Conservation (phyloP, 2,329 filamentous ascomycete species). For the Paraconiothyrium sp. region DNA sequence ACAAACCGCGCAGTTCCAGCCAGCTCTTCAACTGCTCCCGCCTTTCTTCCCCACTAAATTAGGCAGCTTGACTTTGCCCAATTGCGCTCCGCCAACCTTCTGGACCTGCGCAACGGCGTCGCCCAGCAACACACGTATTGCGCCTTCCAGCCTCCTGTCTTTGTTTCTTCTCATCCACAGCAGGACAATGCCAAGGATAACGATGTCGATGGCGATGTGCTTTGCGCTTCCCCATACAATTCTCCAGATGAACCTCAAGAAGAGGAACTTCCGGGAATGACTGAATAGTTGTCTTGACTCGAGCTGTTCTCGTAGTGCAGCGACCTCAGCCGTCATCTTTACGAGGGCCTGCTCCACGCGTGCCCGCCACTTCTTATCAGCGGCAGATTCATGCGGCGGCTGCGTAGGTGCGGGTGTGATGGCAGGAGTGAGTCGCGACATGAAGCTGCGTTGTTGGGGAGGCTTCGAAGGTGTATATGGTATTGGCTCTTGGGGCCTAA, state of each 20-base stretch:
- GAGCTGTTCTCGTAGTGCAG: constrained; percentile 90
- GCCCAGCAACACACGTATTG: constrained; percentile 72
- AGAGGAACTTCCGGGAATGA: constrained; percentile 67
- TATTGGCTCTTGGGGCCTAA: constrained; percentile 21
- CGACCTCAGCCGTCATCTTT: constrained; percentile 90
- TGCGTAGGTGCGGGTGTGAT: constrained; percentile 19
- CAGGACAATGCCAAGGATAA: constrained; percentile 71
- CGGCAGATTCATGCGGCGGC: constrained; percentile 28
- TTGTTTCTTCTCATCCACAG: constrained; percentile 77
- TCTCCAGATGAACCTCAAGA: constrained; percentile 73
- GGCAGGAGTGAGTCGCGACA: constrained; percentile 23
- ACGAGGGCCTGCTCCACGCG: constrained; percentile 87
- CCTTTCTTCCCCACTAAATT: constrained; percentile 32
- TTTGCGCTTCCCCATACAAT: constrained; percentile 74
- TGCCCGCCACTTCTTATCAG: constrained; percentile 75
- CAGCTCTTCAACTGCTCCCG: neutral
- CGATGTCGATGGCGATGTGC: constrained; percentile 77
- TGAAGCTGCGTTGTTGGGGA: constrained; percentile 20
- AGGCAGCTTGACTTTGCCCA: constrained; percentile 37
- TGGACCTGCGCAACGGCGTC: constrained; percentile 54
- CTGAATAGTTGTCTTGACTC: constrained; percentile 78
- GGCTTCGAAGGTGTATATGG: constrained; percentile 23
- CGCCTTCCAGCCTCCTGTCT: constrained; percentile 76
- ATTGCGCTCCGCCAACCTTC: constrained; percentile 40
- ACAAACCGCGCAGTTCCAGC: neutral